These are phyloP conservation scores for Saturnispora serradocipensis DNA, from an alignment of 805 yeast species.

Conservation along the genomic window DNA sequence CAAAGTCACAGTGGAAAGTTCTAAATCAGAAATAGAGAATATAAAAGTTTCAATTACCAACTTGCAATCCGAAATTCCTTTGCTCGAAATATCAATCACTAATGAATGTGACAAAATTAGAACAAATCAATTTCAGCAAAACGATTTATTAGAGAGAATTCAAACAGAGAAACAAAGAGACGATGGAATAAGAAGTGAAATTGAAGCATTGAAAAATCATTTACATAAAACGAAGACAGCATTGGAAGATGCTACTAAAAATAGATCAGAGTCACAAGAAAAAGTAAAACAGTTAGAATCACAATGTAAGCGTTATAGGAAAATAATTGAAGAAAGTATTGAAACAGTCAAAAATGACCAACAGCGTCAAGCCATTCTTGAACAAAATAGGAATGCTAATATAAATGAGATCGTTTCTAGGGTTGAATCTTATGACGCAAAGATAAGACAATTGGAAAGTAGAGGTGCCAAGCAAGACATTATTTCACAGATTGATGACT, in stretches of 20 bases:
- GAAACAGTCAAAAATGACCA: constrained; percentile 58
- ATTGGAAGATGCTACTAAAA: constrained; percentile 39
- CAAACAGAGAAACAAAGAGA: constrained; percentile 51
- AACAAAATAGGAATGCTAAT: constrained; percentile 54
- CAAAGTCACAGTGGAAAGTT: constrained; percentile 65
- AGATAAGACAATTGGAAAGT: constrained; percentile 61
- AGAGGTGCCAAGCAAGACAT: constrained; percentile 73
- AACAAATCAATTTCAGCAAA: constrained; percentile 22
- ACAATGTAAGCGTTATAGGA: constrained; percentile 28
- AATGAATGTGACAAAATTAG: constrained; percentile 22
- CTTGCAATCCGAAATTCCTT: constrained; percentile 27
- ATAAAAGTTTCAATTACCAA: constrained; percentile 35
- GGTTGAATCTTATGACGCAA: constrained; percentile 44
- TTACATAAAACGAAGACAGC: constrained; percentile 41
- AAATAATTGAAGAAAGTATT: neutral
- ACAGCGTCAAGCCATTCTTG: constrained; percentile 45
- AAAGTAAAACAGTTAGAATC: constrained; percentile 22
- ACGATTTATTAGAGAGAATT: constrained; percentile 27
- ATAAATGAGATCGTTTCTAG: constrained; percentile 53
- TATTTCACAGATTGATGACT: constrained; percentile 85
- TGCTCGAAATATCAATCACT: constrained; percentile 24
- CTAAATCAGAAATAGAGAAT: constrained; percentile 43
- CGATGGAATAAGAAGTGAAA: constrained; percentile 67
- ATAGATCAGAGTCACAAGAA: constrained; percentile 29
- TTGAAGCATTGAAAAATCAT: constrained; percentile 44